Evolutionary conservation across 805 yeast species (phyloP).

Genomic region (Starmerella asiatica): DNA sequence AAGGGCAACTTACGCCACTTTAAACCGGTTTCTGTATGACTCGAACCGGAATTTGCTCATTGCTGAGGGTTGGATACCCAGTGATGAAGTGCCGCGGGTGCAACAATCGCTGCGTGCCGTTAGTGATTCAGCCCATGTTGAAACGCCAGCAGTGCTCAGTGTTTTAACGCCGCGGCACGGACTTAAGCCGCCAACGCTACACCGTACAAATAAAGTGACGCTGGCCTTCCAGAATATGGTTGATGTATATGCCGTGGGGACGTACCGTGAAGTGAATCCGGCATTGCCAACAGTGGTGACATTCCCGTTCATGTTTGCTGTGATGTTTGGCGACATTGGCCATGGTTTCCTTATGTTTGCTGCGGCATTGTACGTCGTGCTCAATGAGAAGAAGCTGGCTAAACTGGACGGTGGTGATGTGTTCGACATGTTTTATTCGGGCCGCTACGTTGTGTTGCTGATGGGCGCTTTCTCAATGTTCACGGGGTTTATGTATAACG

Average conservation of each 20-base stretch:
- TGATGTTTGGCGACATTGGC: slow-evolving; percentile 97
- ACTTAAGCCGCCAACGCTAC: slow-evolving; percentile 86
- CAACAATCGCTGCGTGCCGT: slow-evolving; percentile 52
- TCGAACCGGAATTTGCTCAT: slow-evolving; percentile 72
- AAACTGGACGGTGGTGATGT: slow-evolving; percentile 62
- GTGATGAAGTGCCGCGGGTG: slow-evolving; percentile 54
- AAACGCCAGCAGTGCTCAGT: slow-evolving; percentile 36
- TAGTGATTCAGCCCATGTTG: slow-evolving; percentile 37
- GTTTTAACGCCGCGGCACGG: slow-evolving; percentile 47
- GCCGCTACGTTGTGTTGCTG: slow-evolving; percentile 75
- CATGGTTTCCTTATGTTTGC: slow-evolving; percentile 76
- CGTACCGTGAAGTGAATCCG: slow-evolving; percentile 90
- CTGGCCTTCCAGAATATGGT: slow-evolving; percentile 83
- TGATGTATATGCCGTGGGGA: slow-evolving; percentile 90
- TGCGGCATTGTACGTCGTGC: slow-evolving; percentile 56
- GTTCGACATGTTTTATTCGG: slow-evolving; percentile 88
- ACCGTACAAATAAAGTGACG: slow-evolving; percentile 83
- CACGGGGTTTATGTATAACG: slow-evolving; percentile 89
- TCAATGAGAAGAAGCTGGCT: slow-evolving; percentile 55
- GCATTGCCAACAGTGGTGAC: slow-evolving; percentile 90
- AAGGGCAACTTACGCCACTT: slow-evolving; percentile 62
- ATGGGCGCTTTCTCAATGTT: slow-evolving; percentile 97
- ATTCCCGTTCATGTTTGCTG: slow-evolving; percentile 96
- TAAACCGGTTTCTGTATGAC: slow-evolving; percentile 71
- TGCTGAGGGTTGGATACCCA: slow-evolving; percentile 96